Base-by-base conservation (phyloP, 345 rosid species). In the Hibiscus syriacus region DNA sequence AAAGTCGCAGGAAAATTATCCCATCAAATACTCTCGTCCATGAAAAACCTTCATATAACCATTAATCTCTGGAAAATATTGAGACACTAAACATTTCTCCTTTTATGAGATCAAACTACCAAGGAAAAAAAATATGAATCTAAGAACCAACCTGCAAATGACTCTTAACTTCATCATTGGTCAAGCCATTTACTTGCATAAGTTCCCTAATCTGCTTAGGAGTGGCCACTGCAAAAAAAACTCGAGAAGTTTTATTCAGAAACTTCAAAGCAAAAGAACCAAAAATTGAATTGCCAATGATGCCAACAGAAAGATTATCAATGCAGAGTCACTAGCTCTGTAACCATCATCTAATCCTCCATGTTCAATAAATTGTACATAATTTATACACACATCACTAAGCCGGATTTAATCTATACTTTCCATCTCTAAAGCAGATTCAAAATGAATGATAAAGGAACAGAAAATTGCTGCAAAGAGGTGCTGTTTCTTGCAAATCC, bases 141-240 rank as follows among this genome's bases (percentile, higher is more conserved):
- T 36, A 45, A 41, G 46, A 69, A 78, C 76, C 68, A 50, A 89
- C 99, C 80, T 94, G 99, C 81, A 94, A 76, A 85, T 94, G 99
- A 70, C 99, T n/a, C n/a, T n/a, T n/a, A n/a, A n/a, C n/a, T n/a
- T n/a, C n/a, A n/a, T n/a, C n/a, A n/a, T n/a, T n/a, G n/a, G n/a
- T n/a, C n/a, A n/a, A n/a, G n/a, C n/a, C n/a, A n/a, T n/a, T n/a
- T n/a, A n/a, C n/a, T n/a, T n/a, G n/a, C n/a, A n/a, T n/a, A n/a
- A n/a, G n/a, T n/a, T n/a, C n/a, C n/a, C n/a, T n/a, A n/a, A n/a
- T n/a, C n/a, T n/a, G n/a, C n/a, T n/a, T n/a, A n/a, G n/a, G n/a
- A n/a, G n/a, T n/a, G n/a, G n/a, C n/a, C 60, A 77, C 99, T 94
- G 87, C 77, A n/a, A n/a, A 74, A 19, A 53, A 19, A 12, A 26